Evolutionary conservation across 176 grass and related monocot species (phyloP).

Genomic region (Eragrostis curvula): DNA sequence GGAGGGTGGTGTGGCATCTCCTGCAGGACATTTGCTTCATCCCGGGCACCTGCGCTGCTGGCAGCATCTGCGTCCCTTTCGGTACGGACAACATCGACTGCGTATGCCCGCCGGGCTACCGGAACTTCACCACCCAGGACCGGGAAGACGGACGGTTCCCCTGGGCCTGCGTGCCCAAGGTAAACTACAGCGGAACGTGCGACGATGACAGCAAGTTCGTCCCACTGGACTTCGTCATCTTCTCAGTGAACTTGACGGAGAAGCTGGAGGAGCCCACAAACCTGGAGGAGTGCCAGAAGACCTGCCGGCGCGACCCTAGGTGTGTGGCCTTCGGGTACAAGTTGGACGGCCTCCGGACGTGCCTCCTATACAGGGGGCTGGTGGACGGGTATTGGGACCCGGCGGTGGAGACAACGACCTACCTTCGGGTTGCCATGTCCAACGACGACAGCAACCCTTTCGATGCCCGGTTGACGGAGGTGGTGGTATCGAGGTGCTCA

Average conservation of each 20-base stretch:
- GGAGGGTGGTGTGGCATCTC: conserved; percentile 63
- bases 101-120: conserved; percentile 81
- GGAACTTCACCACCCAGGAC: neutral
- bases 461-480: conserved; percentile 55
- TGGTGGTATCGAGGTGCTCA: conserved; percentile 70
- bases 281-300: conserved; percentile 27
- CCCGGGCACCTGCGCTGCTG: conserved; percentile 51
- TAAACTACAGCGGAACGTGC: neutral
- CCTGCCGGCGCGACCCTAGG: neutral
- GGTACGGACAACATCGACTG: conserved; percentile 40
- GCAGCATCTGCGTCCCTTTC: conserved; percentile 65
- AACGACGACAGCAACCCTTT: conserved; percentile 52
- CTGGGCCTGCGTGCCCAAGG: conserved; percentile 50
- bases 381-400: conserved; percentile 72
- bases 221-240: conserved; percentile 72
- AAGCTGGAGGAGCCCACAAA: no score
- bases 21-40: conserved; percentile 77
- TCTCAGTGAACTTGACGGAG: conserved; percentile 20
- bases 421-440: conserved; percentile 46
- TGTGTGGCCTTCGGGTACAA: conserved; percentile 84
- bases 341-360: conserved; percentile 58
- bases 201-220: conserved; percentile 62
- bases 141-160: no score
- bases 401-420: conserved; percentile 59
- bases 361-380: conserved; percentile 39